phyloP scores from a whole-genome alignment of 2,329 filamentous ascomycete genomes.

The Nemania diffusa region DNA sequence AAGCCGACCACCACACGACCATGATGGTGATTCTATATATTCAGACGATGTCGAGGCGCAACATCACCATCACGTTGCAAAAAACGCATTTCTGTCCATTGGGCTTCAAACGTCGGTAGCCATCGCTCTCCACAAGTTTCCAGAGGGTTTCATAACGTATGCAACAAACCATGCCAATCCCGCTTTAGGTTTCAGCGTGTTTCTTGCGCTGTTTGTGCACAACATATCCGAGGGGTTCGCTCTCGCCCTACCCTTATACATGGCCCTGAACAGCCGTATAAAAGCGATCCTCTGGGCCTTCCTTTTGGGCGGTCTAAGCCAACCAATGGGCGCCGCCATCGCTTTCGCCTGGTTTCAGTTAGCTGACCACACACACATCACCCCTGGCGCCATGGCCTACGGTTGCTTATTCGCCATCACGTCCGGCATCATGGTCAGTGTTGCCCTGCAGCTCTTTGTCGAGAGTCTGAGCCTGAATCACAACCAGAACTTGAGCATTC shows the following conservation, averaged over 20 bases:
- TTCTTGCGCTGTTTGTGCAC: constrained; percentile 95
- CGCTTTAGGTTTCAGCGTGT: constrained; percentile 86
- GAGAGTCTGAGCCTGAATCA: constrained; percentile 88
- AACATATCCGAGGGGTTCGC: constrained; percentile 98
- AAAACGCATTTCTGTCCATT: constrained; percentile 92
- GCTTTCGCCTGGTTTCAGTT: constrained; percentile 88
- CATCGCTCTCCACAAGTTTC: constrained; percentile 95
- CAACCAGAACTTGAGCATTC: constrained; percentile 78
- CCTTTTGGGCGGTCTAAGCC: constrained; percentile 84
- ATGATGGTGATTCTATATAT: constrained; percentile 43
- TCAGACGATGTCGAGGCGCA: constrained; percentile 60
- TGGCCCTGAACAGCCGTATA: constrained; percentile 82
- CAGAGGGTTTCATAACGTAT: constrained; percentile 88
- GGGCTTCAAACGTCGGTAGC: constrained; percentile 96
- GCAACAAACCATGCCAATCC: constrained; percentile 97
- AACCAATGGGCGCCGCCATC: constrained; percentile 85
- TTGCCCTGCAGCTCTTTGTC: constrained; percentile 87
- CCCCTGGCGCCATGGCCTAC: constrained; percentile 70
- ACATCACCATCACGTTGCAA: constrained; percentile 94
- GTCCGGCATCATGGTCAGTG: constrained; percentile 94
- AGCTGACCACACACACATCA: constrained; percentile 62
- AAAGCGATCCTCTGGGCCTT: constrained; percentile 88
- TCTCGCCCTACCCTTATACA: constrained; percentile 90
- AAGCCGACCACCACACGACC: constrained; percentile 44
- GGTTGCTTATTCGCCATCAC: constrained; percentile 88